Evolutionary conservation across 108 stramenopile genomes (phyloP).

Genomic region (Cyclotella kingstonii): DNA sequence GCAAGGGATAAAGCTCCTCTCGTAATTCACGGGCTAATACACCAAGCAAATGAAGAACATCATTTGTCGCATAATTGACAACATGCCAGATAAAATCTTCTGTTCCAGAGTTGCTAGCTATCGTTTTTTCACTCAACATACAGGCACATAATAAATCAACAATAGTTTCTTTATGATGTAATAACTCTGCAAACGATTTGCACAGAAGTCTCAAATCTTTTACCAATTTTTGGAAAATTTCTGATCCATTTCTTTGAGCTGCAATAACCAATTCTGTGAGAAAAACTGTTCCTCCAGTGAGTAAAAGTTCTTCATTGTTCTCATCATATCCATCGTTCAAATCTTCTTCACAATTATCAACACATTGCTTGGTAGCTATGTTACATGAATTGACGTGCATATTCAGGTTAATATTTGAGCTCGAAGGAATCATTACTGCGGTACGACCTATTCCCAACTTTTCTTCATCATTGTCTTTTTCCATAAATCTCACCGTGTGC

Average conservation of each 20-base stretch:
- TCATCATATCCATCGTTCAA: conserved; percentile 12
- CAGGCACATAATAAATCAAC: conserved; percentile 60
- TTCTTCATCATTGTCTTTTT: conserved; percentile 41
- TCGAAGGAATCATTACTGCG: conserved; percentile 35
- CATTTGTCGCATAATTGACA: conserved; percentile 81
- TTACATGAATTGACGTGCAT: conserved; percentile 2
- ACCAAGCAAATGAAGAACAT: conserved; percentile 76
- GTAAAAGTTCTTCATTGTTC: conserved; percentile 24
- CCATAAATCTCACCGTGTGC: conserved; percentile 29
- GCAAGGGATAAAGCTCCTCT: conserved; percentile 76
- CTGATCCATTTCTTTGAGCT: conserved; percentile 77
- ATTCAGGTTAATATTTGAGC: conserved; percentile 11
- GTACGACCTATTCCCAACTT: conserved; percentile 40
- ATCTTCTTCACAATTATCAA: conserved; percentile 11
- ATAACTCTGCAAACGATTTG: conserved; percentile 75
- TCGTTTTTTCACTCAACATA: conserved; percentile 40
- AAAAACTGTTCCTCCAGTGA: conserved; percentile 57
- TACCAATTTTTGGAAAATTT: conserved; percentile 65
- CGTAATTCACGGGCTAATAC: conserved; percentile 82
- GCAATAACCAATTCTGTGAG: conserved; percentile 74
- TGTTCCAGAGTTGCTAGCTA: conserved; percentile 5
- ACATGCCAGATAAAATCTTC: conserved; percentile 45
- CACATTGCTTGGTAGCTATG: too few relatives aligned
- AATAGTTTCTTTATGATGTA: conserved; percentile 70
- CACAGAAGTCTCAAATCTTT: conserved; percentile 63